Evolutionary conservation across 352 stramenopile species (phyloP).

Genomic region (Globisporangium camurandrum): DNA sequence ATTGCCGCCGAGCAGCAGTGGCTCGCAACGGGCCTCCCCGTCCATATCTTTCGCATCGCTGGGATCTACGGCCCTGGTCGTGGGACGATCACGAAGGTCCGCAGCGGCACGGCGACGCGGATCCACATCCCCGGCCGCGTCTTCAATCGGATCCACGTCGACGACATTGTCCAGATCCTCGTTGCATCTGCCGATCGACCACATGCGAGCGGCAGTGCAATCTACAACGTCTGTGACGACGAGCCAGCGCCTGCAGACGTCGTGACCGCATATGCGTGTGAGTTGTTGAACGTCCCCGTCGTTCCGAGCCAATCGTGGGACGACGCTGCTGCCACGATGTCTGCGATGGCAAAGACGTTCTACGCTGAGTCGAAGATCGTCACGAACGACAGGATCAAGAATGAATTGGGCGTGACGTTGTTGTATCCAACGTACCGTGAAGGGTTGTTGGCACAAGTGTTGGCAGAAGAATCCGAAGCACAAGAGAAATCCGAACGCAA

Average conservation of each 20-base stretch:
- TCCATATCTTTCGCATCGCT: constrained; percentile 86
- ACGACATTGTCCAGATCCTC: constrained; percentile 84
- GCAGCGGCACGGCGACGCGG: constrained; percentile 45
- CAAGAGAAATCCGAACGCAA: no score
- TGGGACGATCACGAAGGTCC: constrained; percentile 75
- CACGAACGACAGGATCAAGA: constrained; percentile 64
- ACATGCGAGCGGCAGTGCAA: constrained; percentile 40
- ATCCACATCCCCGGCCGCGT: constrained; percentile 69
- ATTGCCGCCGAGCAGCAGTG: constrained; percentile 73
- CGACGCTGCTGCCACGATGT: constrained; percentile 69
- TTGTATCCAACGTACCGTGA: constrained; percentile 77
- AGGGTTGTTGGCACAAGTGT: constrained; percentile 65
- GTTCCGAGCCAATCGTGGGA: constrained; percentile 58
- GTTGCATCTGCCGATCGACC: constrained; percentile 57
- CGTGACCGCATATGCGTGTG: constrained; percentile 72
- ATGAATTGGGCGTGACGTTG: constrained; percentile 64
- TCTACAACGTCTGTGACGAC: constrained; percentile 90
- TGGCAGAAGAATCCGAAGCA: constrained; percentile 80
- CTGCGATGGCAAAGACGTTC: constrained; percentile 80
- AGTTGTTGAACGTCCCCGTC: constrained; percentile 49
- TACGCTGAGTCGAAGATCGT: constrained; percentile 81
- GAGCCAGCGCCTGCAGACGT: constrained; percentile 73
- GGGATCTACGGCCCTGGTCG: constrained; percentile 88
- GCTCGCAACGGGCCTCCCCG: constrained; percentile 55
- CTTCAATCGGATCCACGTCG: constrained; percentile 89